Base-by-base conservation (phyloP, 805 yeast species). In the Saccharomycopsis sp. region DNA sequence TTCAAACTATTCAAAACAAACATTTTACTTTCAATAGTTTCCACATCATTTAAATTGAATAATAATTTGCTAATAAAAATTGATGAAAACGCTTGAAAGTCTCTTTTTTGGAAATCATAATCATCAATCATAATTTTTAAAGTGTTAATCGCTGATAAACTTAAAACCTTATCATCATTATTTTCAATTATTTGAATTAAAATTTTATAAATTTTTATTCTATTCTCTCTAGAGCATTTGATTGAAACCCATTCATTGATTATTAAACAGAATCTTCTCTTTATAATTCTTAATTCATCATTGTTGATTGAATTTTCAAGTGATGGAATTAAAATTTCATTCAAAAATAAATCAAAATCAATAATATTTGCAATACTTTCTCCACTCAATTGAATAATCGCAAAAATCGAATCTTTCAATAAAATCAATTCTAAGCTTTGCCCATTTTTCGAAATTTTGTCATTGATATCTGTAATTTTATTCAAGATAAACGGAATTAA, bases 321-420 rank as follows among this genome's bases (percentile, higher is more conserved):
- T 1, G 72, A 75, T 46, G 95, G 94, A n/a, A 83, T 60, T 46
- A 86, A 73, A 5, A 74, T 69, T 17, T 70, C 69, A 2, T 52
- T 56, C 41, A 86, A 66, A 18, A 85, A 57, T 33, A 67, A 66
- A 53, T 84, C 83, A 52, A 87, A 83, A 50, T 83, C 75, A 28
- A 83, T 78, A 38, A 64, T 63, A 25, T 76, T 77, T 33, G 73
- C 64, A 17, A 89, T 74, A 0, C 83, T 76, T 42, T 64, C 64
- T 0, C 89, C 68, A 41, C 89, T 77, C 21, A 84, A 64, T 58
- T 87, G 94, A 50, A 92, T 82, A n/a, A 86, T 82, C 21, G 87
- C 73, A 45, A 86, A 67, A 0, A 81, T 76, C 0, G 95, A 72
- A 58, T 89, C 98, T 47, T 77, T 80, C n/a, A 68, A 62, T 33